Evolutionary conservation across 2,329 filamentous ascomycete genomes (phyloP).

Genomic region (Polychaeton citri): DNA sequence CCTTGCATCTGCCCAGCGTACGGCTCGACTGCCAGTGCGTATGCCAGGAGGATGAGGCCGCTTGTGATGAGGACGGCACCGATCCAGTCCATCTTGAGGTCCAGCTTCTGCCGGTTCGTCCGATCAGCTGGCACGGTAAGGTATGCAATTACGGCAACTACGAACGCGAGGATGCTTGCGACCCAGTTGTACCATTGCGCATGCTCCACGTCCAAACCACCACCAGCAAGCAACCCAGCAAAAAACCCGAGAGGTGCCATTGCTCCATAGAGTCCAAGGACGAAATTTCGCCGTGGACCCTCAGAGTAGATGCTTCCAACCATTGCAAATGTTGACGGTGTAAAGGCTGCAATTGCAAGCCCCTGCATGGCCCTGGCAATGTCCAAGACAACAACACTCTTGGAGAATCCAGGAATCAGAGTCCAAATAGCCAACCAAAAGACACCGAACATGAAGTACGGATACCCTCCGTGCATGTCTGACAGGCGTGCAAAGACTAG

Average conservation of each 20-base stretch:
- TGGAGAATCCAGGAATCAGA: conserved; percentile 19
- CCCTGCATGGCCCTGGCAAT: conserved; percentile 24
- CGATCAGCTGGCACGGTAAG: conserved; percentile 20
- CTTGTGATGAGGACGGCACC: conserved; percentile 21
- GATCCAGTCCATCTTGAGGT: conserved; percentile 24
- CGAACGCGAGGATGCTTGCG: conserved; percentile 14
- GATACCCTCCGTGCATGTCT: conserved; percentile 24
- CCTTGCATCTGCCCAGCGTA: conserved; percentile 8
- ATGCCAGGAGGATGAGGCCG: conserved; percentile 21
- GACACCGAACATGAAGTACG: conserved; percentile 21
- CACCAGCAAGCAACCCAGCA: conserved; percentile 20
- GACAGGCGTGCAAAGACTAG: conserved; percentile 21
- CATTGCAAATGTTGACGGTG: conserved; percentile 21
- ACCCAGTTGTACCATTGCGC: conserved; percentile 24
- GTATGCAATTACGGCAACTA: conserved; percentile 17
- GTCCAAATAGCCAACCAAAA: conserved; percentile 23
- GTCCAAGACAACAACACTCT: conserved; percentile 13
- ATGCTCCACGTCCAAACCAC: conserved; percentile 13
- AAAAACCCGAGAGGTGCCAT: conserved; percentile 25
- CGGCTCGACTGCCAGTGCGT: conserved; percentile 21
- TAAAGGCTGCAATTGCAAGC: conserved; percentile 22
- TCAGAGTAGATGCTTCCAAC: conserved; percentile 19
- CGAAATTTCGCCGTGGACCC: conserved; percentile 20
- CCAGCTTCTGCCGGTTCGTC: conserved; percentile 16
- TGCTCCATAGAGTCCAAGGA: conserved; percentile 22